These are phyloP conservation scores for Tylopilus sp. DNA, from an alignment of 768 basidiomycete species.

Conservation along the genomic window DNA sequence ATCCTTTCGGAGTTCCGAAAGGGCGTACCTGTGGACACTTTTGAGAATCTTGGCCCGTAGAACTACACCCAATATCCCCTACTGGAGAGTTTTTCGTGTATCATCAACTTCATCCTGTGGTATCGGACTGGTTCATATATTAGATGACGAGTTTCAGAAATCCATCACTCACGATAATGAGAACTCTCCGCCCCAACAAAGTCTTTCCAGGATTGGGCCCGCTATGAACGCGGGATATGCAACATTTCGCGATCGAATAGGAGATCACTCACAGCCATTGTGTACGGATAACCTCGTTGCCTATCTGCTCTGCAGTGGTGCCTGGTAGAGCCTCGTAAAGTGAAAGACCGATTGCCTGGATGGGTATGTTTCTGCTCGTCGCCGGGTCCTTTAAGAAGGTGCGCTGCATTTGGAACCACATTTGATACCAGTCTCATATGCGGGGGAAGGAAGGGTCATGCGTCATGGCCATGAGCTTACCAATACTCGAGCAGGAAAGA, in stretches of 20 bases:
- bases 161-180: conserved; percentile 68
- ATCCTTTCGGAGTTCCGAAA: conserved; percentile 86
- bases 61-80: conserved; percentile 25
- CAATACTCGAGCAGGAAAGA: conserved; percentile 94
- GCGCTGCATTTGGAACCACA: conserved; percentile 42
- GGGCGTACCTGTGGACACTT: conserved; percentile 64
- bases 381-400: conserved; percentile 77
- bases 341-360: conserved; percentile 94
- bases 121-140: conserved; percentile 1
- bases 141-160: conserved; percentile 10
- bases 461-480: conserved; percentile 33
- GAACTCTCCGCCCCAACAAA: conserved; percentile 73
- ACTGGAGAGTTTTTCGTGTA: conserved; percentile 86
- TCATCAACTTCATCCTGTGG: conserved; percentile 84
- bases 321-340: conserved; percentile 89
- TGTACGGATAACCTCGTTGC: conserved; percentile 84
- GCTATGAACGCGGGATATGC: conserved; percentile 31
- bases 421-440: background rate
- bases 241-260: background rate
- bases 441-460: background rate
- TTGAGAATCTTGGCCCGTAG: conserved; percentile 1
- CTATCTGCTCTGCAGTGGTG: conserved; percentile 67
- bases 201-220: conserved; percentile 64
- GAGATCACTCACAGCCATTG: conserved; percentile 82
- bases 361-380: conserved; percentile 77